Conservation (phyloP, 2,329 filamentous ascomycete genomes). For the Cladosporium halotolerans region DNA sequence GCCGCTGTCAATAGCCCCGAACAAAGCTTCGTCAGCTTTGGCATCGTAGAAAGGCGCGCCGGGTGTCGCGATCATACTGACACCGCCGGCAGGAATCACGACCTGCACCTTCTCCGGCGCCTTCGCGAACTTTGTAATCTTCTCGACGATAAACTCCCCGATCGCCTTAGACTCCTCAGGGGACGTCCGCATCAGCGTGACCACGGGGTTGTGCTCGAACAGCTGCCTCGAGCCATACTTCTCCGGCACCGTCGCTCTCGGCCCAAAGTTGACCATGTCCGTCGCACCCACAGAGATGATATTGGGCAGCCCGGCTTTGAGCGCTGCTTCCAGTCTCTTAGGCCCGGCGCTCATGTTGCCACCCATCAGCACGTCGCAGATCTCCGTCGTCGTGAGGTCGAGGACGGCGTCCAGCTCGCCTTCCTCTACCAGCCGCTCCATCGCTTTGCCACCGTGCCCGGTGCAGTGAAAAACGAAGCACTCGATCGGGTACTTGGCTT, state of each 20-base stretch:
- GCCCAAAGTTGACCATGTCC: conserved; percentile 62
- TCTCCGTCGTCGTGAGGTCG: conserved; percentile 66
- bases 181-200: conserved; percentile 61
- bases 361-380: conserved; percentile 57
- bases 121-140: conserved; percentile 41
- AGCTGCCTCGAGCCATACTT: conserved; percentile 47
- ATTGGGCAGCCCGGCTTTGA: conserved; percentile 52
- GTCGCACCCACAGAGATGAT: conserved; percentile 46
- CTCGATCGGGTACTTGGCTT: conserved; percentile 45
- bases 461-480: conserved; percentile 65
- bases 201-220: conserved; percentile 59
- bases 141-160: conserved; percentile 51
- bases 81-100: conserved; percentile 53
- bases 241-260: conserved; percentile 49
- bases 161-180: conserved; percentile 51
- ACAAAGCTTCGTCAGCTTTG: conserved; percentile 43
- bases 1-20: conserved; percentile 42
- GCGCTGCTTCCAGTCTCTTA: conserved; percentile 52
- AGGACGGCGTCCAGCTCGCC: conserved; percentile 58
- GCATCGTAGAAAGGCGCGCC: conserved; percentile 49
- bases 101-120: conserved; percentile 45
- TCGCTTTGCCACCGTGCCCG: conserved; percentile 60
- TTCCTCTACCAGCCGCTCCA: conserved; percentile 59
- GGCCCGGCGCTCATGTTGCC: conserved; percentile 57
- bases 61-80: conserved; percentile 54